Conservation (phyloP, 345 rosid species). For the Citrus mangshanensis region DNA sequence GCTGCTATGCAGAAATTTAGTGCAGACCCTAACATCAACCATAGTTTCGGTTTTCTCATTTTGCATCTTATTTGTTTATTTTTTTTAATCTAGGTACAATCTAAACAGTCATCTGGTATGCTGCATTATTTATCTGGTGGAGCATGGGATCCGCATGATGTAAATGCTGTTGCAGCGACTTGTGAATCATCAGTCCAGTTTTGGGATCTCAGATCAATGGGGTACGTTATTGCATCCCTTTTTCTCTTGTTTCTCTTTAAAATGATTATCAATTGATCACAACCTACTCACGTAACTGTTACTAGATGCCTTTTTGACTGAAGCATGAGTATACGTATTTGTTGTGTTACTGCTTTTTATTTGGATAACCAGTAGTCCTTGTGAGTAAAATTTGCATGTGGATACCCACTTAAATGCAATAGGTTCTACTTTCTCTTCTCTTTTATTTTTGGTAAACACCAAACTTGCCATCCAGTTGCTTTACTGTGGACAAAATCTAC, state of each 20-base stretch:
- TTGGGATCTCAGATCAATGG: constrained; percentile 85
- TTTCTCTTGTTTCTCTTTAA: neutral
- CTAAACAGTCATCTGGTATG: constrained; percentile 83
- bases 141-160: constrained; percentile 93
- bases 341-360: neutral
- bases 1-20: neutral
- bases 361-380: neutral
- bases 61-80: constrained; percentile 27
- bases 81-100: constrained; percentile 52
- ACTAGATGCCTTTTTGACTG: neutral
- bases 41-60: constrained; percentile 14
- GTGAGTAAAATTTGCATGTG: neutral
- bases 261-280: neutral
- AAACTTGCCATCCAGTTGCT: neutral
- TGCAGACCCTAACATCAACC: neutral
- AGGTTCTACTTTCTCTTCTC: neutral
- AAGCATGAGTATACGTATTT: neutral
- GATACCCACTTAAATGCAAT: neutral
- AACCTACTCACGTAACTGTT: neutral
- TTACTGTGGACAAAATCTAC: neutral
- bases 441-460: neutral
- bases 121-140: constrained; percentile 81
- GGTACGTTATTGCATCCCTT: constrained; percentile 38
- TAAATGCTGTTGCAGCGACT: constrained; percentile 71
- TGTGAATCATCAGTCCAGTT: constrained; percentile 86